Evolutionary conservation across 352 stramenopile species (phyloP).

Genomic region (Thraustochytrium striatum): DNA sequence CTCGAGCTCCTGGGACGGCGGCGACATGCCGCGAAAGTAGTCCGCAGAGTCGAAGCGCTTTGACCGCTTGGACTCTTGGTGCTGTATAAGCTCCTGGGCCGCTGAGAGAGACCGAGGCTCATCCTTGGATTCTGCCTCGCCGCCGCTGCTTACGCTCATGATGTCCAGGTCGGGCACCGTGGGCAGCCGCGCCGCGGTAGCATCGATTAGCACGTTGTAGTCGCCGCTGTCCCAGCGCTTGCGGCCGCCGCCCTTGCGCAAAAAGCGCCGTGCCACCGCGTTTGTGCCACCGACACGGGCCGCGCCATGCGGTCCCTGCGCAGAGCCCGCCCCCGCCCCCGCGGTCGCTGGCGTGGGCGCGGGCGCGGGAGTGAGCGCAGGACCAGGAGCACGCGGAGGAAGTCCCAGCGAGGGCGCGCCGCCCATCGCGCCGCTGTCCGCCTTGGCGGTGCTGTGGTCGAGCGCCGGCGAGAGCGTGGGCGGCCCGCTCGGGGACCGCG

Average conservation of each 20-base stretch:
- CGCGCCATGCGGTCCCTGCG: too few species aligned
- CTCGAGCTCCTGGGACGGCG: too few species aligned
- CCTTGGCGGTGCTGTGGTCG: too few species aligned
- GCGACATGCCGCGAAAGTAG: slow-evolving; percentile 43
- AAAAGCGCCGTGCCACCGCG: not conserved
- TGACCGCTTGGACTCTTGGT: not conserved
- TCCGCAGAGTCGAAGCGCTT: slow-evolving; percentile 38
- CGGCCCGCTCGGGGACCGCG: too few species aligned
- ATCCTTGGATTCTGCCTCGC: not conserved
- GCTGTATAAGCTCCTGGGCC: not conserved
- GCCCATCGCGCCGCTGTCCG: too few species aligned
- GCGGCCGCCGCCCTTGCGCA: not conserved
- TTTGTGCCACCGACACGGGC: too few species aligned
- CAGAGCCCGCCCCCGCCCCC: too few species aligned
- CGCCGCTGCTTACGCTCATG: not conserved
- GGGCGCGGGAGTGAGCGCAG: too few species aligned
- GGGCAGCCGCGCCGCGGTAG: not conserved
- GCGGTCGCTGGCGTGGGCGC: too few species aligned
- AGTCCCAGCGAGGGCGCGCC: too few species aligned
- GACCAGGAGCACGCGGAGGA: too few species aligned
- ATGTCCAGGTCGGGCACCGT: not conserved
- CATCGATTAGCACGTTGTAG: not conserved
- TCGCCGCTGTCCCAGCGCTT: not conserved
- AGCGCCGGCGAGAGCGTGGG: too few species aligned
- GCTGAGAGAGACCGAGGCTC: not conserved